Evolutionary conservation across 2,329 filamentous ascomycete species (phyloP), one percentile per base, ranked within the genome.

Genomic region (Gliomastix tumulicola): DNA sequence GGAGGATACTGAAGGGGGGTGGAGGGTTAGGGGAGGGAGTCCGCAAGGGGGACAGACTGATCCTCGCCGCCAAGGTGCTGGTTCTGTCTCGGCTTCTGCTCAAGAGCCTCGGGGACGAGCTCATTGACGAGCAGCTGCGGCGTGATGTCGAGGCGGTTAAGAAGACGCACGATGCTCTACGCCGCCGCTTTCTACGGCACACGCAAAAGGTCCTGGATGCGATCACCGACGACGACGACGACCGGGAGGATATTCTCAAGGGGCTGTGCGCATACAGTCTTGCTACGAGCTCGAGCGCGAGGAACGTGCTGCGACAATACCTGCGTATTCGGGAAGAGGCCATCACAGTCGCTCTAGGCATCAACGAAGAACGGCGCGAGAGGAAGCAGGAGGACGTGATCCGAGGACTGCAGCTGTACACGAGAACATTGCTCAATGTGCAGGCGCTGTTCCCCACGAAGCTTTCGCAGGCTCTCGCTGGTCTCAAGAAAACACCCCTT

Each of bases 261-360:
- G 79, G 82, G 1, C 69, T 96, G 46, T 84, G 81, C 38, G 88
- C 89, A 1, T 89, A 88, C 55, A 88, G 87, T 42, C 68, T 97
- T 35, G 78, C 81, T 2, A 88, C 84, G 4, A 94, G 78, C 49
- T 88, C 84, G 1, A 84, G 88, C 0, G 79, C 86, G 0, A 79
- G 76, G 39, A 88, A 95, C 53, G 83, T 87, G 1, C 60, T 96
- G 36, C 69, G 77, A 7, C 81, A 92, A 58, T 90, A 96, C 49
- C 71, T 94, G 34, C 72, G 79, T 35, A 74, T 88, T 7, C 73
- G 90, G 31, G 72, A 76, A 28, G 76, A 84, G 39, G 79, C 80
- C 21, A 79, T 95, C 49, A 67, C 73, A 0, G 60, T 71, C 27
- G 71, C 76, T 10, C 71, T 90, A 34, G 74, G 78, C 16, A 45